Base-by-base conservation (phyloP, 2,329 filamentous ascomycete species). In the Apiospora hydei region DNA sequence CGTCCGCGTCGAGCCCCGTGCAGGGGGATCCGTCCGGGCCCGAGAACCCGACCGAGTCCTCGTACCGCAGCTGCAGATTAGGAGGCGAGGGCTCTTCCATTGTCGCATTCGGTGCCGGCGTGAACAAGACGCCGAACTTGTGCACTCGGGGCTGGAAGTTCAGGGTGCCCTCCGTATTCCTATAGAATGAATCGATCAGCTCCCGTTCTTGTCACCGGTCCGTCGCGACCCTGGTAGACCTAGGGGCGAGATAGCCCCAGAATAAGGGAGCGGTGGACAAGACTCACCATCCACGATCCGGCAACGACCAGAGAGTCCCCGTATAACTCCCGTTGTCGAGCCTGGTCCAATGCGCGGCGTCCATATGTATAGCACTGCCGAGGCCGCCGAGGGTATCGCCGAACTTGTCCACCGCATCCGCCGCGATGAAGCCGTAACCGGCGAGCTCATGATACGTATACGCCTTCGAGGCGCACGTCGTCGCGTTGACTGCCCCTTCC, bases 111-210 rank as follows among this genome's bases (percentile, higher is more conserved):
- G 82, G 80, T 3, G 85, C 82, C 3, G 89, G 86, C 0, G 85
- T 88, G 76, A 94, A 87, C 1, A 84, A 85, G 67, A 94, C 83
- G 69, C 83, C 79, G 79, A 93, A 91, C 78, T 92, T 91, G 80
- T 94, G 92, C 41, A 94, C 85, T 46, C 92, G 87, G 3, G 88
- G 86, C 75, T 93, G 89, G 79, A 87, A 93, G 79, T 93, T 93
- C 24, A 91, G 75, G 11, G 92, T 93, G 64, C 91, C 92, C 76
- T 93, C 84, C 0, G 91, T 93, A 77, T 94, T 94, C 91, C 78
- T 80, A 30, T 2, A 21, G 26, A 18, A 57, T 14, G 14, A 30
- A 21, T 14, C 2, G 14, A 21, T 34, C 30, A 34, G 26, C 16
- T 21, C 30, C 30, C 30, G 21, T 30, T 30, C 26, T 30, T 30